phyloP scores from a whole-genome alignment of 2,329 filamentous ascomycete genomes.

The Cordyceps militaris region DNA sequence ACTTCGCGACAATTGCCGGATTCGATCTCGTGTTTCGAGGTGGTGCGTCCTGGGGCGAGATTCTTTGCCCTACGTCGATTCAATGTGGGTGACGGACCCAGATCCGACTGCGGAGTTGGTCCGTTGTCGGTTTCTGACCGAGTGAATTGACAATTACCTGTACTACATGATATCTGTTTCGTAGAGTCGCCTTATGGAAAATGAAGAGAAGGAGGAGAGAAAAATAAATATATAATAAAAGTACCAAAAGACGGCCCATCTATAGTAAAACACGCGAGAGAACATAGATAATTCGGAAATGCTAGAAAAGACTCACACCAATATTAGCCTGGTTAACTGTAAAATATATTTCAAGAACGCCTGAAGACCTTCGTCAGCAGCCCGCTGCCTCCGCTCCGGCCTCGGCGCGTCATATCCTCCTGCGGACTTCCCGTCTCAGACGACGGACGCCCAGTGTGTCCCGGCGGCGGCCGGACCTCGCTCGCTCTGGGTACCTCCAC shows the following conservation, averaged over 20 bases:
- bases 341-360: conserved; percentile 13
- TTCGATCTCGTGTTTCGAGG: conserved; percentile 1
- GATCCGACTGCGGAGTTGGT: background rate
- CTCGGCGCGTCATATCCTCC: conserved; percentile 15
- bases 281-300: background rate
- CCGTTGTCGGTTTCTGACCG: background rate
- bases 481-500: conserved; percentile 27
- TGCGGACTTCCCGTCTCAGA: conserved; percentile 17
- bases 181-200: too few relatives aligned
- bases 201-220: too few relatives aligned
- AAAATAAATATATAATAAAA: background rate
- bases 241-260: background rate
- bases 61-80: background rate
- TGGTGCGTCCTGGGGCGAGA: background rate
- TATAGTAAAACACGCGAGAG: background rate
- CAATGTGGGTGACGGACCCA: background rate
- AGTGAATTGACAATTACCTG: too few relatives aligned
- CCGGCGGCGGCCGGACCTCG: conserved; percentile 17
- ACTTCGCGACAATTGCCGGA: conserved; percentile 9
- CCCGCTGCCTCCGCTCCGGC: conserved; percentile 22
- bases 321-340: background rate
- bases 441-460: conserved; percentile 13
- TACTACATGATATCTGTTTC: too few relatives aligned
- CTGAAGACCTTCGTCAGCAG: conserved; percentile 32
- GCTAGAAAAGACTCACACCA: background rate